Evolutionary conservation across 768 basidiomycete genomes (phyloP).

Genomic region (Heimioporus sp.): DNA sequence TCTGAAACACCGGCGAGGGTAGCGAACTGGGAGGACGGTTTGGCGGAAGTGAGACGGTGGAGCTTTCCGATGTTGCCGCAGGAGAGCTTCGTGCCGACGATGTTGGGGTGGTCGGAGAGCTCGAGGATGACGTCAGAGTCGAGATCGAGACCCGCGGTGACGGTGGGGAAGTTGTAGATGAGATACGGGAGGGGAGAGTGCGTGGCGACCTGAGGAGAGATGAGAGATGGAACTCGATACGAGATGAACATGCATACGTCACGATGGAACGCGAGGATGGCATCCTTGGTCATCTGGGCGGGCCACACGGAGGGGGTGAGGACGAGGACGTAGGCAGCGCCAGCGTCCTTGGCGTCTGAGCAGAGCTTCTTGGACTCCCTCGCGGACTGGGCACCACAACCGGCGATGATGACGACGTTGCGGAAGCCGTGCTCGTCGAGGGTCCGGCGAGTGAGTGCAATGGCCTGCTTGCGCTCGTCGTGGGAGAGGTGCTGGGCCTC

Average conservation of each 20-base stretch:
- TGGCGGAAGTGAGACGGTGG: slow-evolving; percentile 64
- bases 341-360: slow-evolving; percentile 72
- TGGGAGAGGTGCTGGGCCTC: slow-evolving; percentile 76
- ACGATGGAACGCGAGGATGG: slow-evolving; percentile 64
- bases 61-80: slow-evolving; percentile 86
- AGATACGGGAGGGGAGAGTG: slow-evolving; percentile 67
- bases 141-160: slow-evolving; percentile 80
- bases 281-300: slow-evolving; percentile 58
- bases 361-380: slow-evolving; percentile 72
- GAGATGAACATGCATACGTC: slow-evolving; percentile 38
- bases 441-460: slow-evolving; percentile 63
- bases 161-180: slow-evolving; percentile 86
- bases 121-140: slow-evolving; percentile 73
- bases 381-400: slow-evolving; percentile 80
- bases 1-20: slow-evolving; percentile 79
- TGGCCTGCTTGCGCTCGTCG: slow-evolving; percentile 63
- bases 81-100: slow-evolving; percentile 83
- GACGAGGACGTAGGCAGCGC: slow-evolving; percentile 79
- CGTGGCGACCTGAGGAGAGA: slow-evolving; percentile 54
- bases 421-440: slow-evolving; percentile 71
- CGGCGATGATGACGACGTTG: slow-evolving; percentile 70
- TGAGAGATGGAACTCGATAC: neutral
- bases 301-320: slow-evolving; percentile 74
- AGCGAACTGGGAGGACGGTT: slow-evolving; percentile 53
- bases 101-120: slow-evolving; percentile 77